Evolutionary conservation across 169 alveolate species (phyloP).

Genomic region (Fabrea salina): DNA sequence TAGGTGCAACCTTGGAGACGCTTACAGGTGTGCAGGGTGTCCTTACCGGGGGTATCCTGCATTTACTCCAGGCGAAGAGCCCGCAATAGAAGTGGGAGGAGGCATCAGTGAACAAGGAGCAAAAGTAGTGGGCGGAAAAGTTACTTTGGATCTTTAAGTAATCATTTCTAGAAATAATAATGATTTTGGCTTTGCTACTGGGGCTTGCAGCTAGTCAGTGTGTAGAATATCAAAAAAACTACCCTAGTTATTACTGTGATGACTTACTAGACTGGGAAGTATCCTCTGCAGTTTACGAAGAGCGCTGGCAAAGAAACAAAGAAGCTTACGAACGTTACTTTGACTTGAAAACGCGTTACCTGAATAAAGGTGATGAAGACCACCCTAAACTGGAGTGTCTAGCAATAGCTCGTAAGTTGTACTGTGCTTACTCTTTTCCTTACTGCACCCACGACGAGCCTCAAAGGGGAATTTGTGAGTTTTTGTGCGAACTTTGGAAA

Average conservation of each 20-base stretch:
- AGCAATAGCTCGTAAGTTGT: constrained; percentile 14
- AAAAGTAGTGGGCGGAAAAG: neutral
- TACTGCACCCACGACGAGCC: constrained; percentile 31
- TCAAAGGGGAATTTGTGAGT: constrained; percentile 16
- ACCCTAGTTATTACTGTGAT: constrained; percentile 14
- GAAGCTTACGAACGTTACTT: neutral
- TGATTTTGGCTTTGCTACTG: neutral
- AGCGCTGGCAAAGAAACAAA: neutral
- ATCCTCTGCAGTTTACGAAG: neutral
- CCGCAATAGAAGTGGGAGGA: neutral
- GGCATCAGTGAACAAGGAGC: constrained; percentile 4
- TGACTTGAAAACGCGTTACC: constrained; percentile 1
- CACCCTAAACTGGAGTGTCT: constrained; percentile 21
- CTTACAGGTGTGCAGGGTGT: constrained; percentile 93
- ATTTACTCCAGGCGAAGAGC: constrained; percentile 91
- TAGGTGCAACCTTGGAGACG: constrained; percentile 93
- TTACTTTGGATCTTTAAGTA: constrained; percentile 1
- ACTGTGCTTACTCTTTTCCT: constrained; percentile 34
- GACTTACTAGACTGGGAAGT: neutral
- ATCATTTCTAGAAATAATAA: no score
- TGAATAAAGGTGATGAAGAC: neutral
- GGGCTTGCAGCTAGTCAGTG: neutral
- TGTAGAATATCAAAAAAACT: neutral
- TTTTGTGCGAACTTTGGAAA: constrained; percentile 24
- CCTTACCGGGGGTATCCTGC: constrained; percentile 94